Evolutionary conservation across 192 early-diverging fungal genomes (phyloP).

Genomic region (Coemansia sp.): DNA sequence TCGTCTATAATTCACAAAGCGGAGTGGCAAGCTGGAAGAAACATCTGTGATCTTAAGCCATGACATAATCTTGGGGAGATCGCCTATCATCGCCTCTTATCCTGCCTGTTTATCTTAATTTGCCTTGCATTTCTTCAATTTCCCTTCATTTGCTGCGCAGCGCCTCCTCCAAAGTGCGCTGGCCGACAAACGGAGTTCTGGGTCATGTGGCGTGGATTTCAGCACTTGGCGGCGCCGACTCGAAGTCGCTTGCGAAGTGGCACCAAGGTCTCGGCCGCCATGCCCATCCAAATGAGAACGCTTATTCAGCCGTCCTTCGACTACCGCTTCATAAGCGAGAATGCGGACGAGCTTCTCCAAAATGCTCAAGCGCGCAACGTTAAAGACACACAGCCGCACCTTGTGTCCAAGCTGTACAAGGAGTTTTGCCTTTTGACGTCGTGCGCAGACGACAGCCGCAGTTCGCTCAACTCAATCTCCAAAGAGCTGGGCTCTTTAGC

Average conservation of each 20-base stretch:
- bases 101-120: no score
- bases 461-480: conserved; percentile 48
- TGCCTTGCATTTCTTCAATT: no score
- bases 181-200: no score
- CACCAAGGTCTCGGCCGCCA: neutral
- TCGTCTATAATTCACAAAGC: no score
- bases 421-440: conserved; percentile 24
- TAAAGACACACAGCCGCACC: conserved; percentile 40
- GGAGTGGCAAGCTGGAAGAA: no score
- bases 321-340: conserved; percentile 60
- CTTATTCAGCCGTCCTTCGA: conserved; percentile 45
- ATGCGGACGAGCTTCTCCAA: conserved; percentile 34
- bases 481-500: conserved; percentile 37
- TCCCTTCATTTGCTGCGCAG: no score
- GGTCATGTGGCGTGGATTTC: neutral
- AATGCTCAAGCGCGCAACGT: conserved; percentile 59
- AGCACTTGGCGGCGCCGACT: neutral
- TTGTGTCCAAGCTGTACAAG: conserved; percentile 52
- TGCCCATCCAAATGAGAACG: conserved; percentile 3
- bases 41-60: no score
- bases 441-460: conserved; percentile 32
- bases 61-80: no score
- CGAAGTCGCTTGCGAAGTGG: neutral
- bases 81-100: no score
- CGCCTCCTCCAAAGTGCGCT: no score